Evolutionary conservation across 106 monocot genomes (phyloP), one percentile per base, ranked within the genome.

Genomic region (Chionographis japonica): DNA sequence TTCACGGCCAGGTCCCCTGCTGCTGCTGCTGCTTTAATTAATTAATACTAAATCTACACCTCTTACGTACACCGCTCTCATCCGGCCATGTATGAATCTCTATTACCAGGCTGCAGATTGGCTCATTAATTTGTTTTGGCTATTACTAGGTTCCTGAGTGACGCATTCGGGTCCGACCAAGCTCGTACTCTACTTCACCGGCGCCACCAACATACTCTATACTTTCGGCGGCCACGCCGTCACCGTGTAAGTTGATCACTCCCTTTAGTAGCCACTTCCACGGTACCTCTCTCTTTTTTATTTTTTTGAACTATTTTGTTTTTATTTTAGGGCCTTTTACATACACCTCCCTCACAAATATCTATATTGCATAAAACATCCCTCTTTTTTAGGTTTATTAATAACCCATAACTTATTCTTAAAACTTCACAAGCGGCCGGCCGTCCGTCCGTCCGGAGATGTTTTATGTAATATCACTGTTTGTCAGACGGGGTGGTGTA

Each of bases 201-300:
- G 93, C 60, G 93, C 93, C 76, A 93, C 93, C 68, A 93, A 93
- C 69, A 89, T 93, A 12, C 89, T 93, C 68, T 93, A 89, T 77
- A 93, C 93, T 68, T 93, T 93, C 81, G 93, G 93, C 42, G 93
- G 93, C 50, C 93, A 93, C 62, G 93, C 93, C 40, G 89, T 93
- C 57, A 93, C 93, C 11, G 93, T 93, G 93, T 89, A 86, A 83
- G 92, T 40, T 5, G 12, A 18, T 16, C 43, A 37, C 53, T 37
- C 61, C 69, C 18, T 14, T 18, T 76, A 58, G 18, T 76, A 58
- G 18, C 61, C 43, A 7, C 7, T 27, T 0, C 17, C 58, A n/a
- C 5, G 16, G 12, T 35, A 41, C 39, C 53, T 66, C 57, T 36
- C 54, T 27, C 0, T 27, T 27, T 27, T 27, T 27, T 27, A 27